Evolutionary conservation across 2,329 filamentous ascomycete genomes (phyloP).

Genomic region (Incumbomyces delicatus): DNA sequence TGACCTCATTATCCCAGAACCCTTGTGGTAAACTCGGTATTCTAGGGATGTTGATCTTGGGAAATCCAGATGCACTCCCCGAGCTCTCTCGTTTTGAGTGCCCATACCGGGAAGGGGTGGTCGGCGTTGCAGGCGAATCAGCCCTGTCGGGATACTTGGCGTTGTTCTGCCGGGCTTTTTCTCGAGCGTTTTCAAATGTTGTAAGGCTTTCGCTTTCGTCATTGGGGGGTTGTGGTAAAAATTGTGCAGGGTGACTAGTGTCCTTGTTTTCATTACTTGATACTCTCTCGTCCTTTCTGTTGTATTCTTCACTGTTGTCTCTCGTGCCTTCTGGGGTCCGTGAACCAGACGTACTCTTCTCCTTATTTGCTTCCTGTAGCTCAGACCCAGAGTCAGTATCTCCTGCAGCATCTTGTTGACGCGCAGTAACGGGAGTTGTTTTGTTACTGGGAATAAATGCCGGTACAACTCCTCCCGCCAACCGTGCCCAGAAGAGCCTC

Average conservation of each 20-base stretch:
- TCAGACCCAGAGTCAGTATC: background rate
- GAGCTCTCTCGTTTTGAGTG: slow-evolving; percentile 11
- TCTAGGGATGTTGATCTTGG: slow-evolving; percentile 19
- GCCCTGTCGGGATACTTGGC: background rate
- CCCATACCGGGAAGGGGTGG: slow-evolving; percentile 12
- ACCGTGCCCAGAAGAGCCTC: slow-evolving; percentile 92
- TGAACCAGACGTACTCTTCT: background rate
- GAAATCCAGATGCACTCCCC: slow-evolving; percentile 14
- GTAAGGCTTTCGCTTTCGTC: slow-evolving; percentile 17
- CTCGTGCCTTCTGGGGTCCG: background rate
- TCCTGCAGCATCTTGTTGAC: slow-evolving; percentile 5
- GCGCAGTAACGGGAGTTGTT: slow-evolving; percentile 11
- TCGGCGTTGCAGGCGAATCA: slow-evolving; percentile 9
- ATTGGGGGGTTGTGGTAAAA: slow-evolving; percentile 13
- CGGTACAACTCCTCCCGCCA: slow-evolving; percentile 85
- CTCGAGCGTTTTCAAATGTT: slow-evolving; percentile 19
- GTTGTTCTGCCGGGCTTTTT: slow-evolving; percentile 10
- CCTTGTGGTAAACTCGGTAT: slow-evolving; percentile 16
- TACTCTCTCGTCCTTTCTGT: background rate
- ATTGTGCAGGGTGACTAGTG: slow-evolving; percentile 8
- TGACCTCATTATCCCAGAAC: slow-evolving; percentile 19
- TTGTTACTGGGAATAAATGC: slow-evolving; percentile 31
- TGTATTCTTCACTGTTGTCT: background rate
- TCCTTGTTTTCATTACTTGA: slow-evolving; percentile 4
- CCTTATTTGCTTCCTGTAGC: background rate